phyloP scores from a whole-genome alignment of 305 asterid species.

The Striga hermonthica region DNA sequence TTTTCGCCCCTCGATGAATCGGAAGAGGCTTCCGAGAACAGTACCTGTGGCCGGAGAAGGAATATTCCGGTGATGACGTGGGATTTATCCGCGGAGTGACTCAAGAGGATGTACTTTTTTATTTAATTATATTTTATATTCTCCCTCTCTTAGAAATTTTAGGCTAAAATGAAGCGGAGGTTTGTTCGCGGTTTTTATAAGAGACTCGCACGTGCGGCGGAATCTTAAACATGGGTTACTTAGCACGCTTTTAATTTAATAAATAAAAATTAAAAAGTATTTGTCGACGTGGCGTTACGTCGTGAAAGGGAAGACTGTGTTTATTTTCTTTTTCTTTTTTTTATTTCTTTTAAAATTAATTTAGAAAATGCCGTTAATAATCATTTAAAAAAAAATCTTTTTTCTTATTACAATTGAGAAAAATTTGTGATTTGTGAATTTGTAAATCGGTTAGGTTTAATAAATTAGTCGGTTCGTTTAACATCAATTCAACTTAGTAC shows the following conservation, averaged over 20 bases:
- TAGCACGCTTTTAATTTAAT: conserved; percentile 30
- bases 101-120: conserved; percentile 27
- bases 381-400: too few species aligned
- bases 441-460: too few species aligned
- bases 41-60: conserved; percentile 35
- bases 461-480: too few species aligned
- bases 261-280: conserved; percentile 7
- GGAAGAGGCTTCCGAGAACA: background rate
- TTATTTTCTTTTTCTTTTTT: too few species aligned
- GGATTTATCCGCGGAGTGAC: conserved; percentile 26
- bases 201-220: conserved; percentile 33
- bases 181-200: conserved; percentile 26
- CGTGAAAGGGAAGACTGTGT: too few species aligned
- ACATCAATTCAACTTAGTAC: too few species aligned
- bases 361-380: too few species aligned
- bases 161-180: background rate
- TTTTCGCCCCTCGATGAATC: background rate
- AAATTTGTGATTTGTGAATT: too few species aligned
- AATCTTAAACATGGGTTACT: conserved; percentile 29
- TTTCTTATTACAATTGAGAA: too few species aligned
- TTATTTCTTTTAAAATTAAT: background rate
- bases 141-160: background rate
- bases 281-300: conserved; percentile 25
- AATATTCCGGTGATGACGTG: conserved; percentile 32
- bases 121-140: conserved; percentile 1